Base-by-base conservation (phyloP, 768 basidiomycete species). In the Leucocoprinus leucothites region DNA sequence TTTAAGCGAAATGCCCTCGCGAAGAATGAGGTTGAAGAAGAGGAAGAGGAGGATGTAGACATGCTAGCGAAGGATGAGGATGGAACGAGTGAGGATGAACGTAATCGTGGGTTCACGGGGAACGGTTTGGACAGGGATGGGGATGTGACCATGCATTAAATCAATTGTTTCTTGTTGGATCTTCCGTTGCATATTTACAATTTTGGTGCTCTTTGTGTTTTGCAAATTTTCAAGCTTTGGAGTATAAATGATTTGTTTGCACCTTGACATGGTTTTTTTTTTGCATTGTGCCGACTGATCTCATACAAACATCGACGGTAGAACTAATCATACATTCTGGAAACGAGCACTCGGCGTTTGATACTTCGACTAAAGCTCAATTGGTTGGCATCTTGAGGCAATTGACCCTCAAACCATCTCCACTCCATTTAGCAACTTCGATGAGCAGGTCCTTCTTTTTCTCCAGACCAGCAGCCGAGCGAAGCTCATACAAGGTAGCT, bases 401-500 rank as follows among this genome's bases (percentile, higher is more conserved):
- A 34, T 82, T 80, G 18, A 86, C 83, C 60, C 79, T 84, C 62
- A 93, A 67, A 0, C 91, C 91, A 67, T 94, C 91, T 7, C 91
- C 91, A 57, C 88, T 89, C 89, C 89, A 92, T 65, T 87, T 87
- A 13, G 89, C 85, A 0, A 90, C 89, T 57, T 91, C 85, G 13
- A 89, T 60, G 25, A 93, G 72, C 28, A 93, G 72, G 21, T 82
- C 81, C 41, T 84, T 82, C 67, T 93, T 94, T 69, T 87, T 91
- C 57, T 89, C 86, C 51, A 82, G 76, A 2, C 87, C 86, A 1
- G 81, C 80, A 1, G 82, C 75, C 2, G 90, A 89, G 24, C 85
- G 85, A 45, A 94, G 79, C 64, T 94, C 91, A 61, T 93, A 93
- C 24, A 94, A 69, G 1, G 91, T 93, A 1, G 91, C 91, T 91